A percentile compares a stretch with the other conserved stretches of the same genome.
Conservation (phyloP, 139 green algal genomes). For the Pycnococcus provasolii region DNA sequence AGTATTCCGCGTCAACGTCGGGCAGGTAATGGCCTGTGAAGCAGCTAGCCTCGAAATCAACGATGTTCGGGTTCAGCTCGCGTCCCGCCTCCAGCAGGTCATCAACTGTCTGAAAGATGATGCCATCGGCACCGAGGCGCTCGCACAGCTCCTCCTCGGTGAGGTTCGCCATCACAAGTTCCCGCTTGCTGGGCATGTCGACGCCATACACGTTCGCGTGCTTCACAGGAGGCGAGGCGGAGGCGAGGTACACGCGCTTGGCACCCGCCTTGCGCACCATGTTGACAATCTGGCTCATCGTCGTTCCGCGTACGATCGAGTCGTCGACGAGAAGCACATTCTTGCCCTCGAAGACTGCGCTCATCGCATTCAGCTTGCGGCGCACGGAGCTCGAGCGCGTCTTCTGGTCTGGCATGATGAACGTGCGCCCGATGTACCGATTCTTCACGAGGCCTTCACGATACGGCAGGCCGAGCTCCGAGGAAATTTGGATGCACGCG, state of each 20-base stretch:
- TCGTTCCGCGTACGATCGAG: slow-evolving; percentile 80
- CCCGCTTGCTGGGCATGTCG: slow-evolving; percentile 84
- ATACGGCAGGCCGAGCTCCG: slow-evolving; percentile 24
- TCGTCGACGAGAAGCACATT: slow-evolving; percentile 96
- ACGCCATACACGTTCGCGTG: slow-evolving; percentile 98
- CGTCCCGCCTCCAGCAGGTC: slow-evolving; percentile 60
- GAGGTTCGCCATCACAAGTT: slow-evolving; percentile 74
- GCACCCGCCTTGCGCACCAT: slow-evolving; percentile 85
- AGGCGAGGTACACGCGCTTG: slow-evolving; percentile 90
- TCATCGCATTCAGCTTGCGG: slow-evolving; percentile 95
- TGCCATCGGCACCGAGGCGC: slow-evolving; percentile 72
- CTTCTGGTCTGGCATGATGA: slow-evolving; percentile 96
- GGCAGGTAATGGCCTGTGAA: slow-evolving; percentile 74
- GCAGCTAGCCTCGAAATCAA: slow-evolving; percentile 80
- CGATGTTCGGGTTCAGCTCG: slow-evolving; percentile 70
- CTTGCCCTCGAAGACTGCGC: slow-evolving; percentile 51
- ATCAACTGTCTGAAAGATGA: slow-evolving; percentile 82
- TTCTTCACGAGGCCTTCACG: slow-evolving; percentile 39
- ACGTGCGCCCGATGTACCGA: slow-evolving; percentile 95
- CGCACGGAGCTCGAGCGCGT: slow-evolving; percentile 82
- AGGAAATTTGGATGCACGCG: slow-evolving; percentile 70
- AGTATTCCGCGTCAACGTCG: slow-evolving; percentile 72
- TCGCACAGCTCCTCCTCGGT: slow-evolving; percentile 60
- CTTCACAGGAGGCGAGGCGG: slow-evolving; percentile 76
- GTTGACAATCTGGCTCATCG: slow-evolving; percentile 77